Evolutionary conservation across 108 stramenopile genomes (phyloP).

Genomic region (Skeletonema grethae): DNA sequence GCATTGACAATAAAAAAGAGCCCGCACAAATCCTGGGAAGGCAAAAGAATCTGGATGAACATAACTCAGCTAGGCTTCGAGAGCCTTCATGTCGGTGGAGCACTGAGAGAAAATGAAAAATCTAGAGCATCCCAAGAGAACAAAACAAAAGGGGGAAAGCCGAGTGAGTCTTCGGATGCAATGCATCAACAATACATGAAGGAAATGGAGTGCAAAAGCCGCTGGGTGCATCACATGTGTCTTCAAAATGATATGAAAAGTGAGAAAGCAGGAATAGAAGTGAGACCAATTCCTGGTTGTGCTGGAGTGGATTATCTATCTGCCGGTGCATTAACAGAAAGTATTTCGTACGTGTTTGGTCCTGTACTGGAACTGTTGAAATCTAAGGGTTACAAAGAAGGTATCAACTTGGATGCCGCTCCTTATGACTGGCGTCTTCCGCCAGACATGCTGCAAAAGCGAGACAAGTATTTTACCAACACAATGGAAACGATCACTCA

Average conservation of each 20-base stretch:
- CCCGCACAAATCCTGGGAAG: slow-evolving; percentile 30
- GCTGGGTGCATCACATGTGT: slow-evolving; percentile 43
- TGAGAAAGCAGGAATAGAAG: slow-evolving; percentile 38
- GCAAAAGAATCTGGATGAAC: slow-evolving; percentile 44
- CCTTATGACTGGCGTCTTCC: slow-evolving; percentile 48
- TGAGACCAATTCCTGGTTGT: slow-evolving; percentile 33
- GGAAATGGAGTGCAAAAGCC: slow-evolving; percentile 37
- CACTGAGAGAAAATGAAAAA: slow-evolving; percentile 30
- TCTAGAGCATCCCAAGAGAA: slow-evolving; percentile 7
- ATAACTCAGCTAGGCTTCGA: slow-evolving; percentile 24
- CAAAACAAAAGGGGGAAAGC: neutral
- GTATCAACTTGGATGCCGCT: slow-evolving; percentile 34
- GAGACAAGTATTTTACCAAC: slow-evolving; percentile 44
- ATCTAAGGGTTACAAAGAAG: slow-evolving; percentile 36
- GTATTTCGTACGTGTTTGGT: slow-evolving; percentile 41
- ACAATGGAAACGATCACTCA: slow-evolving; percentile 28
- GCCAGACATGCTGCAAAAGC: slow-evolving; percentile 36
- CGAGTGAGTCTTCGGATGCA: slow-evolving; percentile 16
- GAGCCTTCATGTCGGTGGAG: slow-evolving; percentile 27
- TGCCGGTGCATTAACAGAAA: slow-evolving; percentile 33
- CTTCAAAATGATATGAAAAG: slow-evolving; percentile 33
- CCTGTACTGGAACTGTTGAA: slow-evolving; percentile 39
- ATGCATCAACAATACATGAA: slow-evolving; percentile 35
- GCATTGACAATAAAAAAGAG: slow-evolving; percentile 24
- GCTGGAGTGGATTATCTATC: slow-evolving; percentile 43